Evolutionary conservation across 495 filamentous ascomycete genomes (phyloP).

Genomic region (Polyplosphaeria fusca): DNA sequence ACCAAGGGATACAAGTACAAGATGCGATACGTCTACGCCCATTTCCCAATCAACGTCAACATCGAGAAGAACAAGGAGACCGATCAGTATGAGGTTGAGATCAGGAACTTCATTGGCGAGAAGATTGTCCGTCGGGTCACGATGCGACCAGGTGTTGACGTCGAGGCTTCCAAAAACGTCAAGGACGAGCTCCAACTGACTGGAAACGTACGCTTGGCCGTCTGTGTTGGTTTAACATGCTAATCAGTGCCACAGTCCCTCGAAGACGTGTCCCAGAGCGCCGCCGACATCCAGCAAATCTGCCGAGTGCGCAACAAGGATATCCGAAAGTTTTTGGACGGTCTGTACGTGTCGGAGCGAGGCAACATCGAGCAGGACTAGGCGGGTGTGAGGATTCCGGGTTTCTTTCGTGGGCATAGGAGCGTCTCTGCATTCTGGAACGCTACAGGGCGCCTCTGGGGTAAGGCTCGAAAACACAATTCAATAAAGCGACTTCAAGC

Average conservation of each 20-base stretch:
- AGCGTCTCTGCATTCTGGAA: conserved; percentile 31
- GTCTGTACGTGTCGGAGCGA: conserved; percentile 98
- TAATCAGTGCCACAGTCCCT: conserved; percentile 13
- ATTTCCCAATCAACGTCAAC: conserved; percentile 99
- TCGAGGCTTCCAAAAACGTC: conserved; percentile 80
- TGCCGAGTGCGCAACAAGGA: conserved; percentile 99
- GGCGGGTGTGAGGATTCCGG: conserved; percentile 16
- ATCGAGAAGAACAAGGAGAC: conserved; percentile 94
- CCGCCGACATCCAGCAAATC: conserved; percentile 98
- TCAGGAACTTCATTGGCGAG: conserved; percentile 99
- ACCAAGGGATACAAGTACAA: conserved; percentile 97
- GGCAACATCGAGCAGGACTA: conserved; percentile 78
- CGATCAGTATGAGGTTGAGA: conserved; percentile 85
- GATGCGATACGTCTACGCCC: conserved; percentile 99
- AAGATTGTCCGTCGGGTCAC: conserved; percentile 93
- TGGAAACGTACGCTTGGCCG: conserved; percentile 59
- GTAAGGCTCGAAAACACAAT: conserved; percentile 31
- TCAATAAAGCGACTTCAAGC: conserved; percentile 30
- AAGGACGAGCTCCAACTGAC: conserved; percentile 94
- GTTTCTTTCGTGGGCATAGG: conserved; percentile 35
- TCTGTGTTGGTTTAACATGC: neutral
- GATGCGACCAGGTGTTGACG: conserved; percentile 85
- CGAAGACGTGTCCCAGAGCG: conserved; percentile 79
- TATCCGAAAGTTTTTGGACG: conserved; percentile 99
- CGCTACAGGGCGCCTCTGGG: conserved; percentile 28